Conservation (phyloP, 306 rosid species). For the Dalbergia oliveri region DNA sequence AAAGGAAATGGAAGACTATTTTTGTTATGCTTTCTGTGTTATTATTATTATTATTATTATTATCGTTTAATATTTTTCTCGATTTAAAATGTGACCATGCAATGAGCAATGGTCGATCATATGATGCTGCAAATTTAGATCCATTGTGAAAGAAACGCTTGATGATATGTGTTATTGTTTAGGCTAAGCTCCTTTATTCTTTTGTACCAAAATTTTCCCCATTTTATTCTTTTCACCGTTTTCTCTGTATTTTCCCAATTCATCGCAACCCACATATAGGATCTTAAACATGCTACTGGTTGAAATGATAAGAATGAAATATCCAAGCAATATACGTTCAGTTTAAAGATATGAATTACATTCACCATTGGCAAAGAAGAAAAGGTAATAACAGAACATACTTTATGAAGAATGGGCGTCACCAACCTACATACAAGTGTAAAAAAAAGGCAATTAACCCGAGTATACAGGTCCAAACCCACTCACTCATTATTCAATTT, state of each 20-base stretch:
- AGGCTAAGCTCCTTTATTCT: no score
- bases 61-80: background rate
- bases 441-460: background rate
- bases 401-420: background rate
- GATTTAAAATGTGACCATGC: background rate
- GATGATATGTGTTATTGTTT: background rate
- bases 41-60: background rate
- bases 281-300: background rate
- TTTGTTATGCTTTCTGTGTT: background rate
- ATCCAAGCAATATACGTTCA: background rate
- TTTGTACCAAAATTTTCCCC: no score
- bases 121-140: slow-evolving; percentile 4
- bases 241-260: no score
- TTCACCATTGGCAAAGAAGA: slow-evolving; percentile 6
- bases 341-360: background rate
- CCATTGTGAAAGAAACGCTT: background rate
- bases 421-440: no score
- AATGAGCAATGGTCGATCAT: background rate
- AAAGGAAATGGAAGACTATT: slow-evolving; percentile 27
- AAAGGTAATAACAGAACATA: background rate
- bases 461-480: background rate
- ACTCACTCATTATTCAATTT: background rate
- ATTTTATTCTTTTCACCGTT: no score
- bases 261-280: background rate
- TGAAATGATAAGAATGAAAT: background rate